A percentile compares a stretch with the other conserved stretches of the same genome.
Conservation (phyloP, 2,329 filamentous ascomycete species). For the Botryotinia convoluta region DNA sequence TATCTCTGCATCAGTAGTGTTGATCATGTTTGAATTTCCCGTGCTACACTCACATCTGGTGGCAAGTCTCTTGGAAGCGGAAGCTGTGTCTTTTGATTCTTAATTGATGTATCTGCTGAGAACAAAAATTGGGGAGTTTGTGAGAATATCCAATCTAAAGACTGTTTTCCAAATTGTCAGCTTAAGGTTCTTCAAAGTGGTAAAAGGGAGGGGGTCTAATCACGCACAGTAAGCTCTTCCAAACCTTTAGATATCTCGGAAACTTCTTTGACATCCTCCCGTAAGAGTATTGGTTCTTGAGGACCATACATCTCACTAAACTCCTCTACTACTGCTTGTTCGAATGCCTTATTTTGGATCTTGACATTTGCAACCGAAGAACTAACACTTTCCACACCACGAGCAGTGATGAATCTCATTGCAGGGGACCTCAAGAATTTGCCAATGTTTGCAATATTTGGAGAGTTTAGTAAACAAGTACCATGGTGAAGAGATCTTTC, state of each 20-base stretch:
- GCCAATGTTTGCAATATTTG: conserved; percentile 68
- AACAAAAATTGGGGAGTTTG: conserved; percentile 85
- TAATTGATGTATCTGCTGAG: conserved; percentile 48
- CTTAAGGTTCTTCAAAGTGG: conserved; percentile 21
- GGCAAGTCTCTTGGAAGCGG: conserved; percentile 14
- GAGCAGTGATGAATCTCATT: conserved; percentile 70
- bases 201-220: background rate
- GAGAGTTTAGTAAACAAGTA: conserved; percentile 78
- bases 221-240: conserved; percentile 56
- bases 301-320: conserved; percentile 66
- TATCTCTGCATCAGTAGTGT: conserved; percentile 11
- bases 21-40: background rate
- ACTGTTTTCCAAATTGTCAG: conserved; percentile 43
- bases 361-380: conserved; percentile 80
- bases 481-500: conserved; percentile 85
- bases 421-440: conserved; percentile 75
- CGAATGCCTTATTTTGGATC: conserved; percentile 48
- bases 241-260: conserved; percentile 60
- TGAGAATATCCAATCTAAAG: conserved; percentile 72
- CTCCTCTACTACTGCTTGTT: conserved; percentile 57
- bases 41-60: conserved; percentile 10
- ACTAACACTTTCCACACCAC: conserved; percentile 87
- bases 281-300: conserved; percentile 39
- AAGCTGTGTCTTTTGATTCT: background rate
- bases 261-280: conserved; percentile 40